Conservation (phyloP, 192 early-diverging fungal species). For the Lunasporangiospora selenospora region DNA sequence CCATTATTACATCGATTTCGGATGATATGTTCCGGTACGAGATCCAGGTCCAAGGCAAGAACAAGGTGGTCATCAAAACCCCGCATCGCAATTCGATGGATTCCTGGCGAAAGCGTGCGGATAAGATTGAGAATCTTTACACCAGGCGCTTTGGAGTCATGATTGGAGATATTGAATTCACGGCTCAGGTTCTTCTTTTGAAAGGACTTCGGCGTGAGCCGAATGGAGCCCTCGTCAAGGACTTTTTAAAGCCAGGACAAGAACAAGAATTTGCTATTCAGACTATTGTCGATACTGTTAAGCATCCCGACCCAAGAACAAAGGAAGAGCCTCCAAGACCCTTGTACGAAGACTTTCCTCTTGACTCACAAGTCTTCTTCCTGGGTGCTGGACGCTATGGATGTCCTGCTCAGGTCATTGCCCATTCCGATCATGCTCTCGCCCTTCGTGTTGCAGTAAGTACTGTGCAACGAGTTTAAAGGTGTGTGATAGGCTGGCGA, state of each 20-base stretch:
- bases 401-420: conserved; percentile 68
- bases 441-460: conserved; percentile 55
- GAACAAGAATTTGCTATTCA: conserved; percentile 65
- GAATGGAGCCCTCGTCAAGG: conserved; percentile 78
- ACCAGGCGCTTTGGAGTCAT: conserved; percentile 77
- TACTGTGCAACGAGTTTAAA: neutral
- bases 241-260: conserved; percentile 60
- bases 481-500: neutral
- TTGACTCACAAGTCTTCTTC: conserved; percentile 79
- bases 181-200: conserved; percentile 63
- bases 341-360: conserved; percentile 75
- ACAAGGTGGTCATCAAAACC: conserved; percentile 52
- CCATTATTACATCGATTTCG: conserved; percentile 73
- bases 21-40: conserved; percentile 73
- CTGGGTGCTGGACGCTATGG: conserved; percentile 81
- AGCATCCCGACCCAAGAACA: conserved; percentile 74
- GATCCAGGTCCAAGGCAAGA: conserved; percentile 51
- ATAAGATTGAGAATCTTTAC: conserved; percentile 65
- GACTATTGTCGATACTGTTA: conserved; percentile 59
- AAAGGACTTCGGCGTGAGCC: conserved; percentile 66
- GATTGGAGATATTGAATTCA: conserved; percentile 70
- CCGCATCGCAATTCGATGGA: conserved; percentile 52
- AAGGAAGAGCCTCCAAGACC: conserved; percentile 73
- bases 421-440: conserved; percentile 52
- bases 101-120: conserved; percentile 63